Conservation (phyloP, 2,329 filamentous ascomycete species). For the Blumeria graminis region DNA sequence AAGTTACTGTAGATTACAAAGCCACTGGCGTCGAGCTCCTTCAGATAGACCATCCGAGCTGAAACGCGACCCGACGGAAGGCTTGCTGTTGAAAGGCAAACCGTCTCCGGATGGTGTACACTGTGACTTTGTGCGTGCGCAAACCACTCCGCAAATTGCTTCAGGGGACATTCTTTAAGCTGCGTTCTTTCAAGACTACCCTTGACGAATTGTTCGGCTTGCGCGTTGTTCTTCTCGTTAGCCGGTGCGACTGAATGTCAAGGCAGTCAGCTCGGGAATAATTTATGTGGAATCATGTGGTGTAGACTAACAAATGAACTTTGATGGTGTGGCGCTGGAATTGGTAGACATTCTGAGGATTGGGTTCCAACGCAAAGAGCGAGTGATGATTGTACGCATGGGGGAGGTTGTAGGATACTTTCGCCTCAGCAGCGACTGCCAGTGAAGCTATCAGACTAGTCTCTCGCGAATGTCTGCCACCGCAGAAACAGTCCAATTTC, state of each 20-base stretch:
- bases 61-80: conserved; percentile 68
- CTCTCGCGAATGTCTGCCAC: too few species aligned
- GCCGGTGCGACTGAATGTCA: conserved; percentile 32
- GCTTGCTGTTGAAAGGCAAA: conserved; percentile 61
- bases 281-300: not conserved
- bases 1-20: conserved; percentile 93
- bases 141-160: conserved; percentile 86
- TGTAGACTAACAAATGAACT: conserved; percentile 14
- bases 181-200: conserved; percentile 35
- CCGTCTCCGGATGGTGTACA: conserved; percentile 64
- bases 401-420: too few species aligned
- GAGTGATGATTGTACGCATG: too few species aligned
- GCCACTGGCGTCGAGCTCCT: conserved; percentile 61
- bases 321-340: conserved; percentile 8
- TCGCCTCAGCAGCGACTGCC: too few species aligned
- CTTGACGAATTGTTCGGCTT: conserved; percentile 55
- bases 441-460: too few species aligned
- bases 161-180: conserved; percentile 39
- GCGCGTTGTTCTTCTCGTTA: conserved; percentile 28
- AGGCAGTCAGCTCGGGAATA: not conserved
- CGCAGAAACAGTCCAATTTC: too few species aligned
- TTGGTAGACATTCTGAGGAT: conserved; percentile 12
- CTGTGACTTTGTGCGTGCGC: conserved; percentile 32
- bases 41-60: conserved; percentile 76
- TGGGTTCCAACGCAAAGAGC: not conserved